These are phyloP conservation scores for Porcisia hertigi DNA, from an alignment of 208 protist species.

Conservation along the genomic window DNA sequence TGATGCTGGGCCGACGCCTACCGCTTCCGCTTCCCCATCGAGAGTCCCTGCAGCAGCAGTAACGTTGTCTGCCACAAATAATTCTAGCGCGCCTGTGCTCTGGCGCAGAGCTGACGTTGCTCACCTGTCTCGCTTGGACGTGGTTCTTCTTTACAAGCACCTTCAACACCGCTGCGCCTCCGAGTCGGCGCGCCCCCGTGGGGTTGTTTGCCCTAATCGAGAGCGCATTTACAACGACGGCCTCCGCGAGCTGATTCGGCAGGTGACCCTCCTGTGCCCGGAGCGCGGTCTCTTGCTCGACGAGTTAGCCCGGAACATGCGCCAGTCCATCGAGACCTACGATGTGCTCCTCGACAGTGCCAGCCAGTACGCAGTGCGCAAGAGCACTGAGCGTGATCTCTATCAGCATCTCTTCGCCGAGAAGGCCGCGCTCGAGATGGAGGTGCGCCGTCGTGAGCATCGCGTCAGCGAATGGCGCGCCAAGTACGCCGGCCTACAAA, in stretches of 20 bases:
- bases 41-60: neutral
- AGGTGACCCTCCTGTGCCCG: constrained; percentile 84
- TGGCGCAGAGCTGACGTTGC: constrained; percentile 33
- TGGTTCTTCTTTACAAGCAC: constrained; percentile 77
- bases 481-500: constrained; percentile 76
- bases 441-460: constrained; percentile 86
- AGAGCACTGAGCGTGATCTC: constrained; percentile 87
- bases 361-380: constrained; percentile 85
- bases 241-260: constrained; percentile 84
- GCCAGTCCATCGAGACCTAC: constrained; percentile 76
- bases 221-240: constrained; percentile 81
- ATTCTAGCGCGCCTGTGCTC: neutral
- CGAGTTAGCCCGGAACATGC: constrained; percentile 64
- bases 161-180: constrained; percentile 55
- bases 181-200: constrained; percentile 65
- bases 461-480: constrained; percentile 83
- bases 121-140: constrained; percentile 67
- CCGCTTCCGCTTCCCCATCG: neutral
- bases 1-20: neutral
- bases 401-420: constrained; percentile 64
- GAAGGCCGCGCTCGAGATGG: constrained; percentile 68
- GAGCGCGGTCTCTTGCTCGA: constrained; percentile 84
- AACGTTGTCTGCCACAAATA: neutral
- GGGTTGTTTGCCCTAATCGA: constrained; percentile 71
- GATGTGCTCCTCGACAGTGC: constrained; percentile 85